These are phyloP conservation scores for Tephrocybe sp. DNA, from an alignment of 768 basidiomycete genomes.

Conservation along the genomic window DNA sequence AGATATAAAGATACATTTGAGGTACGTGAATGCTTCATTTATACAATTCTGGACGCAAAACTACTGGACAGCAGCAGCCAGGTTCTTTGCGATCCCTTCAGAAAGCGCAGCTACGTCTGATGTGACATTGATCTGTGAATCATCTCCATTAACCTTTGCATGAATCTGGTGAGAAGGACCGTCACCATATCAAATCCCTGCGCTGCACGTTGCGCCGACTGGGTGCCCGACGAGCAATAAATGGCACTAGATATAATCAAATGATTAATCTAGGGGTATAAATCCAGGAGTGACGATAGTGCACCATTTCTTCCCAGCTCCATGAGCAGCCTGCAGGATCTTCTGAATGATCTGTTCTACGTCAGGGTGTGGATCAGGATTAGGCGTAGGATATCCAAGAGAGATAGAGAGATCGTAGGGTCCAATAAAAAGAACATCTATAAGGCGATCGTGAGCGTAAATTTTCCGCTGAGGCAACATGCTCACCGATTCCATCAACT, in stretches of 20 bases:
- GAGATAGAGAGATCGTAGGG: slow-evolving; percentile 68
- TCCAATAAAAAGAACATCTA: slow-evolving; percentile 46
- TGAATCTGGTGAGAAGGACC: background rate
- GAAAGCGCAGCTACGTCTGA: slow-evolving; percentile 18
- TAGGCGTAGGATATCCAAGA: slow-evolving; percentile 56
- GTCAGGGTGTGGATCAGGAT: slow-evolving; percentile 62
- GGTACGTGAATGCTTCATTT: too few species aligned
- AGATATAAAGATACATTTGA: too few species aligned
- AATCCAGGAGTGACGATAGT: background rate
- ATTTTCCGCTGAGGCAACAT: background rate
- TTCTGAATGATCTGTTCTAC: slow-evolving; percentile 58
- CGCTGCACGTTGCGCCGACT: slow-evolving; percentile 19
- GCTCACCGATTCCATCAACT: slow-evolving; percentile 60
- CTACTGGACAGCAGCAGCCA: slow-evolving; percentile 11
- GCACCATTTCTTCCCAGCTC: slow-evolving; percentile 64
- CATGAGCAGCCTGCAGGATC: slow-evolving; percentile 48
- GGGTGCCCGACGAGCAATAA: slow-evolving; percentile 20
- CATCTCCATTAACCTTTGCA: background rate
- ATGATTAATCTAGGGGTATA: background rate
- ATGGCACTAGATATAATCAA: slow-evolving; percentile 14
- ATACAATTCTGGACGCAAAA: too few species aligned
- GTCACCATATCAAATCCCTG: slow-evolving; percentile 26
- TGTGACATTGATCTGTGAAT: slow-evolving; percentile 17
- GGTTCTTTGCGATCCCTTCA: slow-evolving; percentile 13
- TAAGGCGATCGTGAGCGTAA: background rate